Base-by-base conservation (phyloP, 257 asterid genomes). In the Solanum peruvianum region DNA sequence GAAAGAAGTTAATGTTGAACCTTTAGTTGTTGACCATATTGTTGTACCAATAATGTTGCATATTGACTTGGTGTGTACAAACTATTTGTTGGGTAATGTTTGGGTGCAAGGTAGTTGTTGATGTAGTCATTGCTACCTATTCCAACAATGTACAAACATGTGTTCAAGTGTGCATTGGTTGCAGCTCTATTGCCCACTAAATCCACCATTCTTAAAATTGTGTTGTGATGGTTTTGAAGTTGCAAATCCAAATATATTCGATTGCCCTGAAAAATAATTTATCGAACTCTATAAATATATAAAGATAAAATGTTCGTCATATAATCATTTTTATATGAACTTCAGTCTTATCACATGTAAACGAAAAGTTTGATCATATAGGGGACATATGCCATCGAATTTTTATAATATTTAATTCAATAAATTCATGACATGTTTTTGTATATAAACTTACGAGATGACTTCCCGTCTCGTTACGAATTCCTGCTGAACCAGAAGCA, bases 51-150 rank as follows among this genome's bases (percentile, higher is more conserved):
- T n/a, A 13, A 9, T 9, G 47, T 39, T 11, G 96, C 95, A 58
- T 89, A 95, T 21, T 58, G 52, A 9, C 86, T 88, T 6, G 95
- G 94, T 13, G 93, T 86, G 83, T 62, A 71, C 1, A 84, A 11
- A 8, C 18, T 33, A n/a, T 91, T 87, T 2, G 90, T 11, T 4
- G 45, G 14, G 33, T 91, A 91, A n/a, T 41, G 3, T 27, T 49
- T 45, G 8, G 91, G 91, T 27, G 73, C 3, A 11, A 76, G 90
- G 78, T 94, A 95, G 76, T 93, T 92, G 6, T 93, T 92, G 6
- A 93, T 70, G 87, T 95, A 95, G 42, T 94, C 98, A 37, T 93
- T 91, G 85, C 91, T 93, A 18, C 98, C 98, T 1, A 89, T 89
- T 47, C 90, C 86, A 11, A 95, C 93, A 21, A 78, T 83, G 85